These are phyloP conservation scores for Zygosaccharomyces lentus DNA, from an alignment of 805 yeast species.

Conservation along the genomic window DNA sequence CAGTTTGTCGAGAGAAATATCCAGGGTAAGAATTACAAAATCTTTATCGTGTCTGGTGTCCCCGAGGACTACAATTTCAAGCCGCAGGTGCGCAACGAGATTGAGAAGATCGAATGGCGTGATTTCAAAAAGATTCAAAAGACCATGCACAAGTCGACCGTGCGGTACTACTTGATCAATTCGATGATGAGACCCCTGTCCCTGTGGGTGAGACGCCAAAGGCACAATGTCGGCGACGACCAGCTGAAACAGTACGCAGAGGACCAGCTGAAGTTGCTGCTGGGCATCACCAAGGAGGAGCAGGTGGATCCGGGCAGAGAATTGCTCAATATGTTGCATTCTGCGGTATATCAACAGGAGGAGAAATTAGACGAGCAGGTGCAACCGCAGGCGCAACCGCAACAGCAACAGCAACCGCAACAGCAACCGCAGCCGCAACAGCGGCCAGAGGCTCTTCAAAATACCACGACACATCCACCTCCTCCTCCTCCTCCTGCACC, in stretches of 20 bases:
- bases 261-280: constrained; percentile 53
- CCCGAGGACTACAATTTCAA: constrained; percentile 71
- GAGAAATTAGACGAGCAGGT: constrained; percentile 9
- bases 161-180: constrained; percentile 37
- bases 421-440: neutral
- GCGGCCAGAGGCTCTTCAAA: too few relatives aligned
- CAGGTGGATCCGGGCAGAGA: constrained; percentile 72
- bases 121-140: constrained; percentile 47
- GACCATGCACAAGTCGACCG: constrained; percentile 27
- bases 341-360: constrained; percentile 35
- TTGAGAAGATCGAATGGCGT: constrained; percentile 76
- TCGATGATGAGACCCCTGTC: constrained; percentile 42
- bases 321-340: constrained; percentile 56
- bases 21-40: constrained; percentile 78
- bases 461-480: neutral
- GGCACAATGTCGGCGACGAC: constrained; percentile 48
- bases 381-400: neutral
- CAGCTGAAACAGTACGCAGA: constrained; percentile 63
- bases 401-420: neutral
- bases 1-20: constrained; percentile 79
- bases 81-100: constrained; percentile 86
- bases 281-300: constrained; percentile 49
- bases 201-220: constrained; percentile 53
- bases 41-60: constrained; percentile 70
- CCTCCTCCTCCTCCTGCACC: constrained; percentile 12